Base-by-base conservation (phyloP, 176 grass and related monocot genomes). In the Tillandsia leiboldiana region DNA sequence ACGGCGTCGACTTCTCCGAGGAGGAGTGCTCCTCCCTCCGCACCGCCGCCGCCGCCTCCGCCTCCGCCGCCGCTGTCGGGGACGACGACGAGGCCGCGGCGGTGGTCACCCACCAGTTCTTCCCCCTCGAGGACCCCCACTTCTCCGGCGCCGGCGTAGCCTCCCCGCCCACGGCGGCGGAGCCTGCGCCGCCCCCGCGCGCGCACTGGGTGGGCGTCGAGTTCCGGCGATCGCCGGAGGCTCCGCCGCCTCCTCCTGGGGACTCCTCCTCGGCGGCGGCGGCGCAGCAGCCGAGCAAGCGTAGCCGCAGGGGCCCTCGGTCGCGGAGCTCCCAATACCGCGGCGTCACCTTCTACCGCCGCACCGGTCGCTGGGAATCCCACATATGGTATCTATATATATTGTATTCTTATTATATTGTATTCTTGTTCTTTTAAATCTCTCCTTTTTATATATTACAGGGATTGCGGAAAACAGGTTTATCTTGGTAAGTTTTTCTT, bases 391-490 rank as follows among this genome's bases (percentile, higher is more conserved):
- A 78, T 49, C 56, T 63, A 78, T 24, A 24, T 71, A 12, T 6
- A 71, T 50, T 63, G 27, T 50, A 27, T 1, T 15, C 15, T 9
- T 26, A 50, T 28, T 49, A 70, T 24, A 48, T 70, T 51, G 77
- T 27, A 53, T 51, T 77, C 58, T 28, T 64, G 51, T 73, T n/a
- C 26, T 48, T 24, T 24, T 0, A 24, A 24, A 24, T 62, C 20
- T 75, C 72, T 56, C 67, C 61, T 52, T 29, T 70, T 67, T 65
- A 72, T 84, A 81, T 87, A 24, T 24, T 24, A 84, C 88, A 97
- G 93, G 93, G 93, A 97, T 87, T 97, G 93, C 53, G 93, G 93
- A 79, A 97, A 97, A 86, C 93, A 97, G 78, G 93, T 97, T 69
- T 97, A 97, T 92, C 70, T 97, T 80, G 93, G 93, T 97, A 97